Conservation (phyloP, 2,329 filamentous ascomycete genomes). For the Phyllosticta citriasiana region DNA sequence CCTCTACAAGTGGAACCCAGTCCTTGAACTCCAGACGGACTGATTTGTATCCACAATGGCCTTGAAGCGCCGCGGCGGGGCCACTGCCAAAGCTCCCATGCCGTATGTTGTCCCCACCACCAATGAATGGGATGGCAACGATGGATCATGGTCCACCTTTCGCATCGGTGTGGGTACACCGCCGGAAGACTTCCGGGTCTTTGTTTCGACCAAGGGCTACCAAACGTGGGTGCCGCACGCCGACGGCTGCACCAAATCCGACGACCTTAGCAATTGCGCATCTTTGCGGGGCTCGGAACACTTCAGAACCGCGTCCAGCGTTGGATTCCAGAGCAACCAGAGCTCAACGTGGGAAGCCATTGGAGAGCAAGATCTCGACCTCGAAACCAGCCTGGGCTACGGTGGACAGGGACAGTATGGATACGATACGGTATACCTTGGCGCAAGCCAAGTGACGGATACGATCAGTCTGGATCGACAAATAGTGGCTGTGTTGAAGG, state of each 20-base stretch:
- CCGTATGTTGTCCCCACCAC: slow-evolving; percentile 2
- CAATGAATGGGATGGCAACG: slow-evolving; percentile 28
- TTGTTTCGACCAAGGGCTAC: slow-evolving; percentile 25
- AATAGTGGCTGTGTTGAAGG: slow-evolving; percentile 22
- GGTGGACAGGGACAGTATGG: slow-evolving; percentile 22
- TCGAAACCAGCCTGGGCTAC: slow-evolving; percentile 22
- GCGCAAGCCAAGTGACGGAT: slow-evolving; percentile 14
- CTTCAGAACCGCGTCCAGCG: slow-evolving; percentile 21
- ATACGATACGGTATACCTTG: slow-evolving; percentile 22
- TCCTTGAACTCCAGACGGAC: not conserved
- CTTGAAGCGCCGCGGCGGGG: not conserved
- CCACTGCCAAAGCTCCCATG: not conserved
- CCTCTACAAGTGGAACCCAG: not conserved
- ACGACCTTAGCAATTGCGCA: slow-evolving; percentile 19
- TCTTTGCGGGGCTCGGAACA: slow-evolving; percentile 21
- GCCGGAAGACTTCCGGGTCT: slow-evolving; percentile 28
- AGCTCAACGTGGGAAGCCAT: slow-evolving; percentile 25
- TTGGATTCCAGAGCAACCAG: slow-evolving; percentile 21
- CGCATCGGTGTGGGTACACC: slow-evolving; percentile 30
- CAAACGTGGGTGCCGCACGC: slow-evolving; percentile 23
- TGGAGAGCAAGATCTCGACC: slow-evolving; percentile 23
- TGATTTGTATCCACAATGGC: not conserved
- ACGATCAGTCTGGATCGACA: slow-evolving; percentile 19
- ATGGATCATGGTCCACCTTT: slow-evolving; percentile 34
- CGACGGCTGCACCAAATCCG: slow-evolving; percentile 22